Base-by-base conservation (phyloP, 2,329 filamentous ascomycete genomes). In the Colletotrichum ledebouriae region DNA sequence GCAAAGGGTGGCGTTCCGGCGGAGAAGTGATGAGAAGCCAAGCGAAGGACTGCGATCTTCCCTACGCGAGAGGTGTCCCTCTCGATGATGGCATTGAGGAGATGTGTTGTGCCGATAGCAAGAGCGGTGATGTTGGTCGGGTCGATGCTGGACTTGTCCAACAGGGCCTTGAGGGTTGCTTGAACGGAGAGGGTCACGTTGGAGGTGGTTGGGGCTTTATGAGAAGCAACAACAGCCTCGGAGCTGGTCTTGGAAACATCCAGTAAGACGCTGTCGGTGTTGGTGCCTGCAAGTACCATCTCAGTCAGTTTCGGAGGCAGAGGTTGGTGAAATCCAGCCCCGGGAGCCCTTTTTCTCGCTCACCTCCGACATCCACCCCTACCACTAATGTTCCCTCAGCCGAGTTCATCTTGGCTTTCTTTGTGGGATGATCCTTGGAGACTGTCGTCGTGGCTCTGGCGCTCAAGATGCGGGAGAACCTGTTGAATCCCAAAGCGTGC, bases 51-150 rank as follows among this genome's bases (percentile, higher is more conserved):
- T 2, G 85, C 87, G 5, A 89, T 85, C 5, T 75, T 78, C 13
- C 81, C 80, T 3, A 89, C 75, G 2, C 84, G 80, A 1, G 79
- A 73, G 7, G 78, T 78, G 68, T 89, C 86, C 49, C 83, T 78
- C 73, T 88, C 85, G 1, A 89, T 79, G 3, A 89, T 84, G 9
- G 86, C 86, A 68, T 89, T 89, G 72, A 89, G 81, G 71, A 89
- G 89, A 67, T 89, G 86, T 0, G 86, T 88, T 1, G 84, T 86
- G 59, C 85, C 85, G 69, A 87, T 85, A 2, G 84, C 85, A 13
- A 87, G 81, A 67, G 82, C 83, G 13, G 82, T 80, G 17, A 87
- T 78, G 6, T 80, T 73, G 0, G 74, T 72, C 0, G 80, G 78
- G 46, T 73, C 67, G 6, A 69, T 59, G 13, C 78, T 73, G 1